Conservation (phyloP, 768 basidiomycete genomes). For the Boletus vermiculosoides region DNA sequence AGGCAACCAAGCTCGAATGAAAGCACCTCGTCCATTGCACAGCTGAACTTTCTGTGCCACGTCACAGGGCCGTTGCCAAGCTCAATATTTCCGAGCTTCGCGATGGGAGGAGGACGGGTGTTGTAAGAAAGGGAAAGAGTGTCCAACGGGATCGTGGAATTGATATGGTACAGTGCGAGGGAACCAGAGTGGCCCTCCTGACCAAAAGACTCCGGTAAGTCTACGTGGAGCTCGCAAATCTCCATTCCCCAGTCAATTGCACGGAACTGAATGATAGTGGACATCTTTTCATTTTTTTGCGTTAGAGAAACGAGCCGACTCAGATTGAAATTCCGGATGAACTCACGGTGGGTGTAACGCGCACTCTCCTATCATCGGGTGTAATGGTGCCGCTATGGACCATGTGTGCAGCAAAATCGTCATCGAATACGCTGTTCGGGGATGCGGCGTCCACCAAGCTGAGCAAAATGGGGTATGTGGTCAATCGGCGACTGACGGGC, state of each 20-base stretch:
- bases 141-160: slow-evolving; percentile 10
- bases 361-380: slow-evolving; percentile 7
- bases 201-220: slow-evolving; percentile 4
- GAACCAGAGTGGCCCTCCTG: slow-evolving; percentile 3
- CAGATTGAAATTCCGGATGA: background rate
- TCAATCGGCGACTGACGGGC: slow-evolving; percentile 1
- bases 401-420: slow-evolving; percentile 4
- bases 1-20: no score
- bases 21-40: no score
- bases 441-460: slow-evolving; percentile 11
- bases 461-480: slow-evolving; percentile 6
- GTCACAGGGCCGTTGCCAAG: background rate
- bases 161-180: slow-evolving; percentile 5
- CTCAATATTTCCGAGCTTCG: background rate
- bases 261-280: slow-evolving; percentile 7
- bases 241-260: slow-evolving; percentile 18
- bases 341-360: slow-evolving; percentile 5
- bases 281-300: background rate
- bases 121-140: slow-evolving; percentile 6
- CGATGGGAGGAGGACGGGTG: slow-evolving; percentile 5
- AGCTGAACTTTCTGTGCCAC: no score
- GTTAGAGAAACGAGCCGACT: background rate
- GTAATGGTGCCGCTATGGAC: slow-evolving; percentile 10
- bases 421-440: slow-evolving; percentile 8
- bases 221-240: slow-evolving; percentile 10